phyloP scores from a whole-genome alignment of 768 basidiomycete genomes.

The Mycena rosella region DNA sequence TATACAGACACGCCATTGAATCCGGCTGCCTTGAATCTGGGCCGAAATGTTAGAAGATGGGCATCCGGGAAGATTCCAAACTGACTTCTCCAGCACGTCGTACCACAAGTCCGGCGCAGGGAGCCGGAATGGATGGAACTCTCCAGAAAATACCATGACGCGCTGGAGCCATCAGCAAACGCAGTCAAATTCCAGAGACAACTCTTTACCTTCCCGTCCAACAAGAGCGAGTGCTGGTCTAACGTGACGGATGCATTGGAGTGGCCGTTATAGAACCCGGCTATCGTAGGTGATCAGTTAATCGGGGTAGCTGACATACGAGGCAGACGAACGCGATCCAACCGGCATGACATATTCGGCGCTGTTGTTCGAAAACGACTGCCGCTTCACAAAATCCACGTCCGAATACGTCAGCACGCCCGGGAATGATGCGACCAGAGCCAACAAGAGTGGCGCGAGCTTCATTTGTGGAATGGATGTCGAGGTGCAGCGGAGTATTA shows the following conservation, averaged over 20 bases:
- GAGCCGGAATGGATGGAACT: constrained; percentile 78
- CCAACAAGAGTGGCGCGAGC: not conserved
- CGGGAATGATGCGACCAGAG: constrained; percentile 9
- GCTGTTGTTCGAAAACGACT: constrained; percentile 34
- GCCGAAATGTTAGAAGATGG: not conserved
- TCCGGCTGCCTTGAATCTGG: constrained; percentile 67
- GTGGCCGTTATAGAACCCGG: constrained; percentile 43
- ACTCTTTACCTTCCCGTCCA: constrained; percentile 49
- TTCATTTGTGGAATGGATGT: constrained; percentile 20
- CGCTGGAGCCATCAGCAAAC: constrained; percentile 45
- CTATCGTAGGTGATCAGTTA: constrained; percentile 14
- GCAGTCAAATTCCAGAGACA: not conserved
- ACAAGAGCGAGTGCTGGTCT: constrained; percentile 52
- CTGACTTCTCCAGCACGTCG: constrained; percentile 75
- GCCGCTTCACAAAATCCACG: constrained; percentile 1
- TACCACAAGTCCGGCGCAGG: constrained; percentile 76
- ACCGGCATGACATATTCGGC: constrained; percentile 31
- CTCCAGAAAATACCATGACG: constrained; percentile 70
- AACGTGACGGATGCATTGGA: constrained; percentile 50
- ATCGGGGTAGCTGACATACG: too few relatives aligned
- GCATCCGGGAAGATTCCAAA: not conserved
- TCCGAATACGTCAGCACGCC: not conserved
- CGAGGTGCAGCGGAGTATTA: not conserved
- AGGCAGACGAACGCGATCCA: constrained; percentile 31
- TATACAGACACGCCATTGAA: constrained; percentile 77